Base-by-base conservation (phyloP, 768 basidiomycete genomes). In the Multifurca ochricompacta region DNA sequence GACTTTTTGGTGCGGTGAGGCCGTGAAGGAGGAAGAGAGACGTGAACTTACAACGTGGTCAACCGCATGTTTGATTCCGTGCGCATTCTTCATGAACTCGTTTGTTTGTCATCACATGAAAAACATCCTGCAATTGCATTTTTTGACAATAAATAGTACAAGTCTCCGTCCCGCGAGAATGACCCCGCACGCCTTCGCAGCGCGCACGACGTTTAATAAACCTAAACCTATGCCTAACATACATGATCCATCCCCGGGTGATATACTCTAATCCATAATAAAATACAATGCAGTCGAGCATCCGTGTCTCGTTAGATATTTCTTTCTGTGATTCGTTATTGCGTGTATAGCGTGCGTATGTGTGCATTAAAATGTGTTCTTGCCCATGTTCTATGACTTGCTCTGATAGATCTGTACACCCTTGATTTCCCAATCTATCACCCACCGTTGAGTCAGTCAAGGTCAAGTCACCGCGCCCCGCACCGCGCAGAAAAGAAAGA, bases 381-480 rank as follows among this genome's bases (percentile, higher is more conserved):
- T 25, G 19, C 4, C 14, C 1, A 6, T 37, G 13, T 50, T 51
- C 55, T 46, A 52, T 43, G 27, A 59, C 34, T 59, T 52, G 40
- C 27, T 30, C 66, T 87, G 82, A 67, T 85, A 92, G 59, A 89
- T 78, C 70, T 80, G 79, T 47, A 91, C 80, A 66, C 78, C 82
- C 60, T 73, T 76, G 34, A 92, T 80, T 69, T 91, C 87, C 89
- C 89, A 91, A 65, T 88, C 89, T 91, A 59, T 44, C 58, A 40
- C 28, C 19, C 46, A 53, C n/a, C n/a, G 37, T 6, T 5, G 37
- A 28, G 50, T 48, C 11, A 40, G 50, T 53, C 62, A 46, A 23
- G n/a, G 13, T 11, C 30, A 13, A 19, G 5, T 11, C 23, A 34
- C 1, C 23, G 31, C 19, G 35, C 47, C 21, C 23, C 8, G 44